Evolutionary conservation across 257 asterid species (phyloP), one percentile per base, ranked within the genome.

Genomic region (Craterostigma plantagineum): DNA sequence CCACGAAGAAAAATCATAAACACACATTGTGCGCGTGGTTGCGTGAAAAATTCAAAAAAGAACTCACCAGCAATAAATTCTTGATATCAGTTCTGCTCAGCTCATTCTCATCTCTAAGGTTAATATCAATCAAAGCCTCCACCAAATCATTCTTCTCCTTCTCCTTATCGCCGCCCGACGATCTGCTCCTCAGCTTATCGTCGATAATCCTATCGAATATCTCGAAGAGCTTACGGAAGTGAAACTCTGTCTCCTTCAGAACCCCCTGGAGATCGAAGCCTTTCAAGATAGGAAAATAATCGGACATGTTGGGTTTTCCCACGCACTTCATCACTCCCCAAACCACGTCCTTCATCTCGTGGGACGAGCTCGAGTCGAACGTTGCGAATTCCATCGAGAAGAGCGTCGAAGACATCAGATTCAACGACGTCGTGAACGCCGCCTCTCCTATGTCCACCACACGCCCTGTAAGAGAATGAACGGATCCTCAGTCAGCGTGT

Each of bases 311-410:
- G 0, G 72, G 71, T 23, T 34, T 48, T 8, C 69, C 76, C 4
- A 50, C 12, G 44, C 50, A 53, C 18, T 51, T 33, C 81, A 70
- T 47, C 35, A 73, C 48, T 1, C 57, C 64, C 63, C 59, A 48
- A 9, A 72, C 56, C 36, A 64, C 42, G 3, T 73, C 79, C 76
- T 58, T 65, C 48, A 72, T 56, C 52, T 79, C 90, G 37, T 65
- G 64, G 11, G 61, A 60, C 8, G 81, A 59, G 46, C 58, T 79
- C 14, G 81, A 57, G 8, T 34, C 42, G 9, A 65, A 64, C 35
- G 49, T 56, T 2, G 71, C 73, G 18, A 80, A 51, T 11, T 76
- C 84, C 69, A 46, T 41, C 1, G 91, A 76, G 34, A 73, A 76
- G 38, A 80, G 61, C 1, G 75, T 58, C n/a, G 65, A 55, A 4